These are phyloP conservation scores for Bidens hawaiensis DNA, from an alignment of 140 eudicot species.

Conservation along the genomic window DNA sequence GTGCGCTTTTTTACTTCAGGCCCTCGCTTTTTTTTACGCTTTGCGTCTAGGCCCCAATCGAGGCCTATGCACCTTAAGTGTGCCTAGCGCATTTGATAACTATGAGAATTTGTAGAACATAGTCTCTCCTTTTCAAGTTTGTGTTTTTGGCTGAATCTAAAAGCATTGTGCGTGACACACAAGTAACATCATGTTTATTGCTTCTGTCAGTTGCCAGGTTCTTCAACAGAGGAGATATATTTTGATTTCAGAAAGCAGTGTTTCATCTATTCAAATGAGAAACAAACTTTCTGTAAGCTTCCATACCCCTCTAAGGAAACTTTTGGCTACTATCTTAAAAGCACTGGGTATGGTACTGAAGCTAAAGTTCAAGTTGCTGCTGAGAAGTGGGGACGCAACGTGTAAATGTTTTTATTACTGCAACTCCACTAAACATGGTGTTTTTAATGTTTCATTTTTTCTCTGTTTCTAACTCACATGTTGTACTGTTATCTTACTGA, in stretches of 20 bases:
- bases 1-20: too few relatives aligned
- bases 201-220: slow-evolving; percentile 54
- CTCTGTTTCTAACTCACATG: slow-evolving; percentile 6
- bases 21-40: too few relatives aligned
- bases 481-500: slow-evolving; percentile 7
- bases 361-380: slow-evolving; percentile 80
- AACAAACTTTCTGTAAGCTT: slow-evolving; percentile 67
- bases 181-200: slow-evolving; percentile 15
- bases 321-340: slow-evolving; percentile 81
- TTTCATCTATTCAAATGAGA: slow-evolving; percentile 79
- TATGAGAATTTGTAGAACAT: too few relatives aligned
- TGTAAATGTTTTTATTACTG: slow-evolving; percentile 43
- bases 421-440: too few relatives aligned
- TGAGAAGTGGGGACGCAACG: slow-evolving; percentile 98
- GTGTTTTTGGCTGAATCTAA: slow-evolving; percentile 7
- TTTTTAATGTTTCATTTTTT: slow-evolving; percentile 4
- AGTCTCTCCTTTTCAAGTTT: background rate
- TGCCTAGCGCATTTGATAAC: too few relatives aligned
- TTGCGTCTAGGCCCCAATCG: too few relatives aligned
- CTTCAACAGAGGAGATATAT: slow-evolving; percentile 71
- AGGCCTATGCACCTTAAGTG: too few relatives aligned
- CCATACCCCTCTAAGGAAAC: slow-evolving; percentile 93
- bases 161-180: slow-evolving; percentile 4
- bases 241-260: slow-evolving; percentile 95
- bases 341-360: slow-evolving; percentile 89